These are phyloP conservation scores for Penicillium parvum DNA, from an alignment of 495 filamentous ascomycete genomes.

Conservation along the genomic window DNA sequence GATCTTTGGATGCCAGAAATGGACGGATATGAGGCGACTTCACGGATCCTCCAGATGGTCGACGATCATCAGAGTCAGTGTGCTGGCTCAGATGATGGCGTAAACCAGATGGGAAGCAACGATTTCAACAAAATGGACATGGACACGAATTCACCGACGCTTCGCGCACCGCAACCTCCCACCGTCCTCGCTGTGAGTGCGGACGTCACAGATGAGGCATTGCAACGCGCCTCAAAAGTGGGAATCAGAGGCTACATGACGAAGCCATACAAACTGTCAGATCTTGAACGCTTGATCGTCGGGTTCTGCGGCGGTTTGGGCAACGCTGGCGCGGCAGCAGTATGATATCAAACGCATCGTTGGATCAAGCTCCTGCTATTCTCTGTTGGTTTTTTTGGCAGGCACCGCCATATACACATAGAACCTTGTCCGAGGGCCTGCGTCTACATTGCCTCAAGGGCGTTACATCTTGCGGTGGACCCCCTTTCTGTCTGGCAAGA, in stretches of 20 bases:
- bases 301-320: conserved; percentile 55
- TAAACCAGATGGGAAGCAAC: background rate
- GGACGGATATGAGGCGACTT: conserved; percentile 75
- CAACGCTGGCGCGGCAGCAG: background rate
- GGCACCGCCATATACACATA: conserved; percentile 15
- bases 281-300: conserved; percentile 63
- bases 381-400: background rate
- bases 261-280: conserved; percentile 71
- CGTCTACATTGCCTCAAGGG: background rate
- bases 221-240: conserved; percentile 58
- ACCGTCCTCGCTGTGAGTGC: conserved; percentile 71
- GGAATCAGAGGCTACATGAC: conserved; percentile 77
- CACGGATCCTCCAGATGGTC: conserved; percentile 56
- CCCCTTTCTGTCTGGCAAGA: background rate
- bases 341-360: background rate
- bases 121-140: conserved; percentile 18
- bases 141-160: conserved; percentile 11
- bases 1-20: conserved; percentile 85
- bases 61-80: conserved; percentile 28
- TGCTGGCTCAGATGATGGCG: conserved; percentile 5
- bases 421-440: background rate
- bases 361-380: background rate
- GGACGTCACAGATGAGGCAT: conserved; percentile 65
- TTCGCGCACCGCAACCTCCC: conserved; percentile 22
- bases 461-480: conserved; percentile 4